A percentile compares a stretch with the other conserved stretches of the same genome.
Conservation (phyloP, 257 asterid species). For the Nyctanthes arbortristis region DNA sequence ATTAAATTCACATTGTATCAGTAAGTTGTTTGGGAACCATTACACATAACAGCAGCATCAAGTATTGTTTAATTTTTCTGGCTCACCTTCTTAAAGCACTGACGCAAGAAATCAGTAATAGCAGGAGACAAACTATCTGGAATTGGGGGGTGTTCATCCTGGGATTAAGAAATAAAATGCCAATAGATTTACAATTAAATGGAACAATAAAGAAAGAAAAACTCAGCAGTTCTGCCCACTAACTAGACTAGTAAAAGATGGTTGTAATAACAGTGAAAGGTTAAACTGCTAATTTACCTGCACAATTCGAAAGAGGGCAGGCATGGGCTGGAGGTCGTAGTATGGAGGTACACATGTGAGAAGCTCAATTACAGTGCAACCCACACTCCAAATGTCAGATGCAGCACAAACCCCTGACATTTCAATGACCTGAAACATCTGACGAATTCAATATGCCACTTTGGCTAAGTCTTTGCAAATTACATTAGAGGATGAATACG, state of each 20-base stretch:
- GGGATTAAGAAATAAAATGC: constrained; percentile 25
- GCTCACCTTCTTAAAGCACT: constrained; percentile 54
- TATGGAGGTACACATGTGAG: constrained; percentile 97
- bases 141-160: constrained; percentile 59
- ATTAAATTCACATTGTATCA: background rate
- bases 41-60: no score
- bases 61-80: constrained; percentile 1
- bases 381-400: constrained; percentile 99
- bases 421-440: constrained; percentile 76
- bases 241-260: no score
- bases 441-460: constrained; percentile 19
- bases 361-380: constrained; percentile 98
- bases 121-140: constrained; percentile 53
- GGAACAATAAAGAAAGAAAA: background rate
- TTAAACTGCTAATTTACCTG: constrained; percentile 56
- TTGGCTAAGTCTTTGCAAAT: background rate
- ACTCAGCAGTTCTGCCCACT: background rate
- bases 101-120: constrained; percentile 51
- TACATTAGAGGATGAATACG: background rate
- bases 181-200: background rate
- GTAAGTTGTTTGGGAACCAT: background rate
- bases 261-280: constrained; percentile 9
- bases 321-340: constrained; percentile 98
- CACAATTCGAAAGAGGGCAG: constrained; percentile 96
- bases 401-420: constrained; percentile 99